Conservation (phyloP, 1,284 basidiomycete species). For the Trametes polyzona region DNA sequence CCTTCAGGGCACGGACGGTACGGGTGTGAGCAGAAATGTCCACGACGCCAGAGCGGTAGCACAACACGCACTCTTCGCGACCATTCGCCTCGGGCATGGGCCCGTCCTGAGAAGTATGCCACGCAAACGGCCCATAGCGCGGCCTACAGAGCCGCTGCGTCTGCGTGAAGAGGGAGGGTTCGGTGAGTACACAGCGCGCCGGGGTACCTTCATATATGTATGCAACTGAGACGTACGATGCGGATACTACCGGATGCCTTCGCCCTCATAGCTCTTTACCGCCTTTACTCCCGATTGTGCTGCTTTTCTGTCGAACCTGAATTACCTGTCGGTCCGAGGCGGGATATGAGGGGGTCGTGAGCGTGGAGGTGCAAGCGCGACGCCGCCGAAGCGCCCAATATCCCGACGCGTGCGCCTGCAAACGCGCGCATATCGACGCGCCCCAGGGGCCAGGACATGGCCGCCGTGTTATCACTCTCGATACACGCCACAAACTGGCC, state of each 20-base stretch:
- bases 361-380: background rate
- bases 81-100: constrained; percentile 22
- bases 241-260: background rate
- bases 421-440: background rate
- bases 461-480: no score
- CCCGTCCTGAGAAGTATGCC: constrained; percentile 26
- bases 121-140: constrained; percentile 34
- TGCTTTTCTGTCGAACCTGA: no score
- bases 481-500: no score
- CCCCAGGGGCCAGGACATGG: no score
- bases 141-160: constrained; percentile 18
- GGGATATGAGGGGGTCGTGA: no score
- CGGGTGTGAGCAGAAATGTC: background rate
- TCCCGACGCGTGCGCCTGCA: background rate
- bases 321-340: no score
- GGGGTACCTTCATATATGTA: background rate
- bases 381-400: background rate
- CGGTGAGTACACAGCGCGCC: background rate
- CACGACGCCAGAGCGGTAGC: background rate
- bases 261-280: background rate
- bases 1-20: constrained; percentile 38
- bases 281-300: no score
- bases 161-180: background rate
- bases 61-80: constrained; percentile 28
- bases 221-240: constrained; percentile 5